phyloP scores from a whole-genome alignment of 2,329 filamentous ascomycete genomes.

The Pseudocercospora pini-densiflorae region DNA sequence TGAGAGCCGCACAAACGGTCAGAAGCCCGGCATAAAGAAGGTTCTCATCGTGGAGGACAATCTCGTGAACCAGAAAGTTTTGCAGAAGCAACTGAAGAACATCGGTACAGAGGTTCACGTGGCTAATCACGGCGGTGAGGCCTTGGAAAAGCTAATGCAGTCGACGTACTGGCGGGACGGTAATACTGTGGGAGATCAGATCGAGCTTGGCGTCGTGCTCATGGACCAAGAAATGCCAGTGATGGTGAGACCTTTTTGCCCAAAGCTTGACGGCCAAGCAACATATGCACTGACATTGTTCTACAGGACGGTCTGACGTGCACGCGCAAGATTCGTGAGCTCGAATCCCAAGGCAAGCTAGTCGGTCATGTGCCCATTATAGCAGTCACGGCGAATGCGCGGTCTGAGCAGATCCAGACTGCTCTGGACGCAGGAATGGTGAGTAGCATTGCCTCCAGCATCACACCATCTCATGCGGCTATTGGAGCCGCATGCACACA shows the following conservation, averaged over 20 bases:
- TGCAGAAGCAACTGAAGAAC: conserved; percentile 56
- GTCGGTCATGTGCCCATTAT: conserved; percentile 74
- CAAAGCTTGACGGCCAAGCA: neutral
- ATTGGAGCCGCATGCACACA: neutral
- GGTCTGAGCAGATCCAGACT: conserved; percentile 72
- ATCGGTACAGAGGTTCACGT: conserved; percentile 52
- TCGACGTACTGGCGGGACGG: conserved; percentile 48
- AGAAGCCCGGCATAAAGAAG: conserved; percentile 25
- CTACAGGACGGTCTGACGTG: conserved; percentile 70
- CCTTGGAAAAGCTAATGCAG: conserved; percentile 49
- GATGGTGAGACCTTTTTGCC: conserved; percentile 53
- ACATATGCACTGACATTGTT: conserved; percentile 12
- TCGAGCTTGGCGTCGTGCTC: conserved; percentile 59
- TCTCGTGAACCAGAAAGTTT: conserved; percentile 52
- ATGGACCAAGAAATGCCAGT: conserved; percentile 87
- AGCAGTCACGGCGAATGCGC: conserved; percentile 81
- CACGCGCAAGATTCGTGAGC: conserved; percentile 68
- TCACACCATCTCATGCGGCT: conserved; percentile 13
- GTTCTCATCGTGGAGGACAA: conserved; percentile 51
- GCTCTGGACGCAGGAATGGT: conserved; percentile 74
- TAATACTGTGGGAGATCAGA: conserved; percentile 15
- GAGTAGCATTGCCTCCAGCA: conserved; percentile 22
- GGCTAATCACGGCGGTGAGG: conserved; percentile 57
- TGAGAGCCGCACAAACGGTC: neutral
- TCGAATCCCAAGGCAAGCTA: conserved; percentile 66